Evolutionary conservation across 2,329 filamentous ascomycete genomes (phyloP).

Genomic region (Herpomyces periplanetae): DNA sequence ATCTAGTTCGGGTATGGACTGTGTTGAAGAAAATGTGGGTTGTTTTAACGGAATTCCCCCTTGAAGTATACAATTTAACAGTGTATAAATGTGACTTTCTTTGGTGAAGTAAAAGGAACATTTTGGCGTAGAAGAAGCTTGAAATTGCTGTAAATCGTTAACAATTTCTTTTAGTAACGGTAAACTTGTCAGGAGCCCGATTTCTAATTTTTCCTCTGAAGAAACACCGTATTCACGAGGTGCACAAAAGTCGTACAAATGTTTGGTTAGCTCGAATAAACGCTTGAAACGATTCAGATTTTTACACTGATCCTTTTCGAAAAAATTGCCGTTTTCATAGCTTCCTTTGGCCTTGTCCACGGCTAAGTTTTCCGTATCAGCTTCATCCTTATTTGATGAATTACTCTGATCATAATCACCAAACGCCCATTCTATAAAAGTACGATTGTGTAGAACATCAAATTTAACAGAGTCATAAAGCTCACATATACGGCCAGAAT

Average conservation of each 20-base stretch:
- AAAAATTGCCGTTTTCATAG: constrained; percentile 5
- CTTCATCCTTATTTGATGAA: constrained; percentile 6
- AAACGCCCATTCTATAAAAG: constrained; percentile 53
- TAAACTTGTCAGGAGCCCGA: constrained; percentile 65
- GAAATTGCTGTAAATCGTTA: constrained; percentile 77
- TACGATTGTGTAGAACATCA: constrained; percentile 76
- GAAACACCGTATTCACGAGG: constrained; percentile 94
- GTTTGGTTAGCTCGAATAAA: constrained; percentile 71
- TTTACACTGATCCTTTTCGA: not conserved
- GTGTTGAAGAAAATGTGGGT: too few species aligned
- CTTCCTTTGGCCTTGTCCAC: constrained; percentile 5
- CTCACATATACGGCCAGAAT: constrained; percentile 92
- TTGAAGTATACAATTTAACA: constrained; percentile 88
- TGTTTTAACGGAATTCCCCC: constrained; percentile 93
- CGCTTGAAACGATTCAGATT: too few species aligned
- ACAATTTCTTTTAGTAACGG: constrained; percentile 88
- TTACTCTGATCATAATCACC: constrained; percentile 10
- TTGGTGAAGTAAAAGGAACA: constrained; percentile 98
- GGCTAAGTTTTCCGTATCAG: constrained; percentile 5
- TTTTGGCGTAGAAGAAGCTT: constrained; percentile 69
- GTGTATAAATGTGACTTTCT: constrained; percentile 89
- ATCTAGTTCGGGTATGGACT: constrained; percentile 79
- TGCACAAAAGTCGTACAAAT: constrained; percentile 90
- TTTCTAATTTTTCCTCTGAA: constrained; percentile 86
- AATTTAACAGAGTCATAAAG: constrained; percentile 99